Percentiles rank a stretch among this genome's conserved stretches.
phyloP scores from a whole-genome alignment of 192 early-diverging fungal species.

The Coemansia sp. region DNA sequence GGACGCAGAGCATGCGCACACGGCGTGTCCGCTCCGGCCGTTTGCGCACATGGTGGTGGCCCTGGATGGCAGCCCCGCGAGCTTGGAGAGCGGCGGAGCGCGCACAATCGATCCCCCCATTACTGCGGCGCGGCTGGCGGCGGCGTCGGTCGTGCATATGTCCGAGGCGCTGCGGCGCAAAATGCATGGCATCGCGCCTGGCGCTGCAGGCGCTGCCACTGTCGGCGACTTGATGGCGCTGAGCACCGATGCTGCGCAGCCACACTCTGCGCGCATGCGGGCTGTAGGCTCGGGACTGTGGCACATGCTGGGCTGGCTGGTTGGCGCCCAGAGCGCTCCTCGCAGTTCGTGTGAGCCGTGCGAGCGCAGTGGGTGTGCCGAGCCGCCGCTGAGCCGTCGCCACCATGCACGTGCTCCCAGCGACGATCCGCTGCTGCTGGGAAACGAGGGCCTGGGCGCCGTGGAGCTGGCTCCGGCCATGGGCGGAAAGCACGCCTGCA shows the following conservation, averaged over 20 bases:
- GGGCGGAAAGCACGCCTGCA: constrained; percentile 14
- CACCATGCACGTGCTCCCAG: constrained; percentile 18
- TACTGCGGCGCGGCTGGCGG: constrained; percentile 20
- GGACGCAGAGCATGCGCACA: constrained; percentile 48
- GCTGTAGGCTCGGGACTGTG: constrained; percentile 37
- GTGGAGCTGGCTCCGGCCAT: constrained; percentile 42
- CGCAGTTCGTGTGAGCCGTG: not conserved
- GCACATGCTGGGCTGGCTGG: constrained; percentile 54
- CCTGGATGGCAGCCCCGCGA: constrained; percentile 6
- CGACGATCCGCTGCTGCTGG: constrained; percentile 48
- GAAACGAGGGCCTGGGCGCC: constrained; percentile 51
- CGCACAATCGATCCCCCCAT: constrained; percentile 18
- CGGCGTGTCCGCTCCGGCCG: constrained; percentile 49
- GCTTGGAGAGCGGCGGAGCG: constrained; percentile 5
- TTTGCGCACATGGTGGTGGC: constrained; percentile 55
- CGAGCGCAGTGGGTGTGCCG: not conserved
- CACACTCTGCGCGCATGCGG: constrained; percentile 19
- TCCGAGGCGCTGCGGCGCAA: constrained; percentile 50
- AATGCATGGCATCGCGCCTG: constrained; percentile 30
- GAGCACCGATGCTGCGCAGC: constrained; percentile 6
- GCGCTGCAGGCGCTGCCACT: constrained; percentile 8
- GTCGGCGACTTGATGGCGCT: constrained; percentile 42
- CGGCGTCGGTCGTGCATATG: constrained; percentile 33
- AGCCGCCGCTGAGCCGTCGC: constrained; percentile 1
- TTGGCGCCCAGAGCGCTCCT: constrained; percentile 20